These are phyloP conservation scores for Acarospora socialis DNA, from an alignment of 2,329 filamentous ascomycete species.

Conservation along the genomic window DNA sequence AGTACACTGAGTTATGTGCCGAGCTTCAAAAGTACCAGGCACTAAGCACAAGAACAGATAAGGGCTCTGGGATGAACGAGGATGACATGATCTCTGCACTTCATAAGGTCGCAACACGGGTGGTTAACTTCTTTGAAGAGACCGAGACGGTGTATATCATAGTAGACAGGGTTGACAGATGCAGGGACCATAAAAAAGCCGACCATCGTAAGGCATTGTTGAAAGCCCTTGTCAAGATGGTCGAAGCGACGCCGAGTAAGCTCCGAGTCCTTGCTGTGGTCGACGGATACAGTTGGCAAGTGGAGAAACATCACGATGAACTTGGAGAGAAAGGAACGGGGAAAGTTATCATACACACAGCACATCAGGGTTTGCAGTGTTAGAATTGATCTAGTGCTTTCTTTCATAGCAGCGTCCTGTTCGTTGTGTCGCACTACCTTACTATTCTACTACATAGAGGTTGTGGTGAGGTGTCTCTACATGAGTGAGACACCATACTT, in stretches of 20 bases:
- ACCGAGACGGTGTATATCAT: slow-evolving; percentile 1
- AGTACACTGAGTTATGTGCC: background rate
- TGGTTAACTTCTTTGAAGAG: slow-evolving; percentile 2
- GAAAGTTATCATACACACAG: background rate
- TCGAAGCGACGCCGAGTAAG: slow-evolving; percentile 1
- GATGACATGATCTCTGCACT: background rate
- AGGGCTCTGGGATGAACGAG: no score
- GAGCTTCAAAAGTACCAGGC: no score
- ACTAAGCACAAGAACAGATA: no score
- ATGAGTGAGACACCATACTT: no score
- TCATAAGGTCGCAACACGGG: no score
- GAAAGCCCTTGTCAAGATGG: slow-evolving; percentile 1
- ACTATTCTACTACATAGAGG: no score
- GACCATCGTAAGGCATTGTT: slow-evolving; percentile 3
- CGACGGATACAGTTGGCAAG: background rate
- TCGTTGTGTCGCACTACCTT: no score
- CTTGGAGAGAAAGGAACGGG: background rate
- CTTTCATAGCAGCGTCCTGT: no score
- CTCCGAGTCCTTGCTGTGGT: background rate
- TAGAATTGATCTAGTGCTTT: no score
- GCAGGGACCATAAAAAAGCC: background rate
- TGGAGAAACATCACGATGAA: slow-evolving; percentile 1
- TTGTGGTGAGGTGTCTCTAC: no score
- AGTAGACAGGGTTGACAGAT: slow-evolving; percentile 1
- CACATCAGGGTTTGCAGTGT: no score